Percentiles rank a stretch among this genome's conserved stretches.
Evolutionary conservation across 2,329 filamentous ascomycete species (phyloP).

Genomic region (Teratosphaeriaceae sp.): DNA sequence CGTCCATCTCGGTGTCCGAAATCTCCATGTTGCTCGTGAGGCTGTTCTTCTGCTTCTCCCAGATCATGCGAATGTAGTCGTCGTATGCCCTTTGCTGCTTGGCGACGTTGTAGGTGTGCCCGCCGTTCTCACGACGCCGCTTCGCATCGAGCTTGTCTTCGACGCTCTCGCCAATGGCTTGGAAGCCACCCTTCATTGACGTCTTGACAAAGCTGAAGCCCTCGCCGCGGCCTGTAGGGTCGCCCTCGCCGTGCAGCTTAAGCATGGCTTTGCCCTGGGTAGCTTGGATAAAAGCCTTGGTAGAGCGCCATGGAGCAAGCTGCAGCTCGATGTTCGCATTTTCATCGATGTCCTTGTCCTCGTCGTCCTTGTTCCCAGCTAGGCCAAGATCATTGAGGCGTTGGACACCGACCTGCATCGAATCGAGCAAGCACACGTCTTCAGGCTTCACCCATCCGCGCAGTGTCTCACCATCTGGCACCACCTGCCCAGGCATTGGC

Average conservation of each 20-base stretch:
- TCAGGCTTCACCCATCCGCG: slow-evolving; percentile 89
- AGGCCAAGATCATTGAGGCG: slow-evolving; percentile 89
- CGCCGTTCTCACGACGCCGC: slow-evolving; percentile 59
- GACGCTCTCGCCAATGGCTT: slow-evolving; percentile 80
- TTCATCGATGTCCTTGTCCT: slow-evolving; percentile 55
- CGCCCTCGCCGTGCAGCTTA: slow-evolving; percentile 85
- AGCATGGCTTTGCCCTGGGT: slow-evolving; percentile 96
- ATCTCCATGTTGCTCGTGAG: slow-evolving; percentile 68
- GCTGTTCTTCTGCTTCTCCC: slow-evolving; percentile 78
- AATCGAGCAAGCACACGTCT: slow-evolving; percentile 87
- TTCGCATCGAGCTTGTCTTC: slow-evolving; percentile 82
- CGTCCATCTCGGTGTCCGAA: slow-evolving; percentile 65
- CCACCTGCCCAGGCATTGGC: slow-evolving; percentile 61
- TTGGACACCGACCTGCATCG: slow-evolving; percentile 92
- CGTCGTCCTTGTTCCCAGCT: slow-evolving; percentile 47
- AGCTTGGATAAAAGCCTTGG: slow-evolving; percentile 92
- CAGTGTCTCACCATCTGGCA: slow-evolving; percentile 75
- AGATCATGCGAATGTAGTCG: slow-evolving; percentile 83
- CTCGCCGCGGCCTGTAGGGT: slow-evolving; percentile 86
- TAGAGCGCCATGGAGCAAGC: slow-evolving; percentile 92
- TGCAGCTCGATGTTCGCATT: slow-evolving; percentile 76
- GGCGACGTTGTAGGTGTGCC: slow-evolving; percentile 96
- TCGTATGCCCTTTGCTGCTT: slow-evolving; percentile 90
- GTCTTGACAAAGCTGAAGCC: slow-evolving; percentile 97
- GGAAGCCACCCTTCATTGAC: slow-evolving; percentile 97